Evolutionary conservation across 2,329 filamentous ascomycete genomes (phyloP).

Genomic region (Fusarium marasasianum): DNA sequence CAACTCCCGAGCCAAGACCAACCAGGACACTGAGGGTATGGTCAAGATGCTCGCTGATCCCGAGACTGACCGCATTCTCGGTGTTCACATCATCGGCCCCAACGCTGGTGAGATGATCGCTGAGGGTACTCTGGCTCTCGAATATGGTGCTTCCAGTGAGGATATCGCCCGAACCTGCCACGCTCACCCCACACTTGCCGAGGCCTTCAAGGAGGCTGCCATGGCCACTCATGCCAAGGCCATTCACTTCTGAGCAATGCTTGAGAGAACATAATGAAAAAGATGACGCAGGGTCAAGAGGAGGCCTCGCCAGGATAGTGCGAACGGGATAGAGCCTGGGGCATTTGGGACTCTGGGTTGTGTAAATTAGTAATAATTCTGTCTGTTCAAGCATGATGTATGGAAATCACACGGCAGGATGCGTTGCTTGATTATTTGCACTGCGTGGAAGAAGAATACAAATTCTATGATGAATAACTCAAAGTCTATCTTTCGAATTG

Average conservation of each 20-base stretch:
- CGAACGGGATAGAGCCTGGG: constrained; percentile 38
- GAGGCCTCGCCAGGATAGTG: constrained; percentile 31
- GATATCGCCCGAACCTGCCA: constrained; percentile 96
- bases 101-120: constrained; percentile 99
- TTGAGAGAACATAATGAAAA: constrained; percentile 26
- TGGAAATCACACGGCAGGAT: constrained; percentile 35
- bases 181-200: constrained; percentile 93
- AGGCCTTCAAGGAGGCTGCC: constrained; percentile 99
- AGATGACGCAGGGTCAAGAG: constrained; percentile 32
- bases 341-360: constrained; percentile 40
- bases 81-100: constrained; percentile 94
- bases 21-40: constrained; percentile 92
- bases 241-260: constrained; percentile 81
- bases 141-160: constrained; percentile 96
- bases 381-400: constrained; percentile 44
- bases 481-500: too few relatives aligned
- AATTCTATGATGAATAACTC: neutral
- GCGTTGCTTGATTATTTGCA: neutral
- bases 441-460: neutral
- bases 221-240: constrained; percentile 97
- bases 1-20: constrained; percentile 99
- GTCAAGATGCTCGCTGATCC: constrained; percentile 98
- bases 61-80: constrained; percentile 94
- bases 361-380: constrained; percentile 47
- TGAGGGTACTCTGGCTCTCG: constrained; percentile 91